phyloP scores from a whole-genome alignment of 345 rosid species.

The Salix purpurea region DNA sequence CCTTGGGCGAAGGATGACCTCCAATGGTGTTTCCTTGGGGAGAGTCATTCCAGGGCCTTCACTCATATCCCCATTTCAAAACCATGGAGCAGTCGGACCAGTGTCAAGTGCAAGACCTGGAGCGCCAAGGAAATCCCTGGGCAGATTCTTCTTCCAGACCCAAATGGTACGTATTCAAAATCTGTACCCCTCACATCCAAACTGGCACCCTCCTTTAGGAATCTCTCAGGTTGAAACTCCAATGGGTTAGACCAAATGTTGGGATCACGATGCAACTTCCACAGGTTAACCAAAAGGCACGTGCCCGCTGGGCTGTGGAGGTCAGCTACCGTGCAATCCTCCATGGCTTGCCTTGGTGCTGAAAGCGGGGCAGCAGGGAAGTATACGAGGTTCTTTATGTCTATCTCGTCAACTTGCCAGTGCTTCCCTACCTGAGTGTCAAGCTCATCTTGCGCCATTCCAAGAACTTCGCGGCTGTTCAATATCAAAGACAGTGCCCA shows the following conservation, averaged over 20 bases:
- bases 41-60: conserved; percentile 4
- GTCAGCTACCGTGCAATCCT: conserved; percentile 10
- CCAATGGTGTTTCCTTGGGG: conserved; percentile 8
- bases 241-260: conserved; percentile 6
- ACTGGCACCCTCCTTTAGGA: conserved; percentile 2
- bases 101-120: conserved; percentile 7
- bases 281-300: not conserved
- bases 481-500: conserved; percentile 11
- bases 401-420: not conserved
- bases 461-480: conserved; percentile 2
- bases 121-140: conserved; percentile 13
- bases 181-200: conserved; percentile 5
- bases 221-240: conserved; percentile 20
- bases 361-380: conserved; percentile 15
- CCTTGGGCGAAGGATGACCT: conserved; percentile 7
- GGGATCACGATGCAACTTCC: conserved; percentile 6
- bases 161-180: conserved; percentile 14
- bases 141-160: conserved; percentile 21
- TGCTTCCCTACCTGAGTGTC: conserved; percentile 5
- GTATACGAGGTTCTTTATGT: not conserved
- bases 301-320: conserved; percentile 12
- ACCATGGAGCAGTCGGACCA: conserved; percentile 18
- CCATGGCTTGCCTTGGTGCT: conserved; percentile 10
- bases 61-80: conserved; percentile 13
- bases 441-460: conserved; percentile 12